Conservation (phyloP, 2,329 filamentous ascomycete genomes). For the Metarhizium anisopliae region DNA sequence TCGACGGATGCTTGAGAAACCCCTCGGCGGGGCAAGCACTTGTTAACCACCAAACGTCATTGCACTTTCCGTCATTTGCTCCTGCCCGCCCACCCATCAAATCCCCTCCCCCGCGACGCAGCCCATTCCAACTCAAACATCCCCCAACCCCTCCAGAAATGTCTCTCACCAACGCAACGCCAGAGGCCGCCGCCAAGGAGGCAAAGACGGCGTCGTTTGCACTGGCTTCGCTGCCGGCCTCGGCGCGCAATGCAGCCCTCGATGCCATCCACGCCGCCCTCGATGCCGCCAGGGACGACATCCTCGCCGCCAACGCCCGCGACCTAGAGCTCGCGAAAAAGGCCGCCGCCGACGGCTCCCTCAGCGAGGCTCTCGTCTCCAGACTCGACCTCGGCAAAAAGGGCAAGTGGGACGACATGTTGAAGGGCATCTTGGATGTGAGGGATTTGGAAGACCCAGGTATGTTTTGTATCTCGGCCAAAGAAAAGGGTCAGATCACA, state of each 20-base stretch:
- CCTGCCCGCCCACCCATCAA: no score
- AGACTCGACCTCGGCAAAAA: constrained; percentile 76
- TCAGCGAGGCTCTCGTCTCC: constrained; percentile 78
- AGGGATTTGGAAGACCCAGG: constrained; percentile 75
- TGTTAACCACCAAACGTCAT: constrained; percentile 2
- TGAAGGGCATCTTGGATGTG: constrained; percentile 89
- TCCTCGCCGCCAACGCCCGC: constrained; percentile 76
- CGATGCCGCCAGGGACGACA: constrained; percentile 56
- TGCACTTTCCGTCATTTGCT: background rate
- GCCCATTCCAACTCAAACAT: background rate
- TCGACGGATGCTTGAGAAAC: background rate
- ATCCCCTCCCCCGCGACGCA: background rate
- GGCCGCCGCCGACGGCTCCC: constrained; percentile 63
- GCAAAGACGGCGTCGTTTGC: constrained; percentile 76
- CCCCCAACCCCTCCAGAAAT: constrained; percentile 35
- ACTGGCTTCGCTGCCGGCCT: constrained; percentile 68
- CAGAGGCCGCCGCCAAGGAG: constrained; percentile 64
- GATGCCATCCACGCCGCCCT: constrained; percentile 77
- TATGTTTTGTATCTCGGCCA: constrained; percentile 32
- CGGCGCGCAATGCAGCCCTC: constrained; percentile 75
- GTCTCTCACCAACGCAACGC: constrained; percentile 83
- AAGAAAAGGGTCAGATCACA: no score
- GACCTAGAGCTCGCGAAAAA: constrained; percentile 69
- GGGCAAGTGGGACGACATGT: constrained; percentile 97
- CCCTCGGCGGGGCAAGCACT: constrained; percentile 2